Conservation (phyloP, 805 yeast genomes). For the Schwanniomyces polymorphus region DNA sequence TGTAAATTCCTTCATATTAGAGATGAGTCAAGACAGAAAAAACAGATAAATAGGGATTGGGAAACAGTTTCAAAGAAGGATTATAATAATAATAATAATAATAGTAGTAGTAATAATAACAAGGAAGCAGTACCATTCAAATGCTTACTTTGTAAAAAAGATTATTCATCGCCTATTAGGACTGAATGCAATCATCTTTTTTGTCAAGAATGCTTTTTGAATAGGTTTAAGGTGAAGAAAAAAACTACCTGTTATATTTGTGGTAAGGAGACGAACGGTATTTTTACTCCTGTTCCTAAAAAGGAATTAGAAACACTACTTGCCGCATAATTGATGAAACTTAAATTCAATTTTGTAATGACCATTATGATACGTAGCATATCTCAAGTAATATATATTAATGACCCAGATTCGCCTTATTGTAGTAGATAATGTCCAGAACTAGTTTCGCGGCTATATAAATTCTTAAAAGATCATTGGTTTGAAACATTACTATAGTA, state of each 20-base stretch:
- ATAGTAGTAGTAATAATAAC: slow-evolving; percentile 4
- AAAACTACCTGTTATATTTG: slow-evolving; percentile 57
- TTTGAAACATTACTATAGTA: too few relatives aligned
- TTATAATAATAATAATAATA: slow-evolving; percentile 5
- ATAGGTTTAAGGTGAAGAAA: slow-evolving; percentile 37
- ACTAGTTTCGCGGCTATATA: too few relatives aligned
- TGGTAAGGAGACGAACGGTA: slow-evolving; percentile 59
- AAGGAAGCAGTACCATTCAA: slow-evolving; percentile 49
- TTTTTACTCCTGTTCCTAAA: slow-evolving; percentile 52
- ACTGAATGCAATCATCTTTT: slow-evolving; percentile 65
- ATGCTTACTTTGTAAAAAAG: slow-evolving; percentile 60
- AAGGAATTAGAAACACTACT: slow-evolving; percentile 18
- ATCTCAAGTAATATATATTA: too few relatives aligned
- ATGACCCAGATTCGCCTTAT: too few relatives aligned
- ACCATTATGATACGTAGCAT: not conserved
- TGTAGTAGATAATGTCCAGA: too few relatives aligned
- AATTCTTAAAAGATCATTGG: too few relatives aligned
- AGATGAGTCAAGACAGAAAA: slow-evolving; percentile 76
- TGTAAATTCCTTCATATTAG: slow-evolving; percentile 92
- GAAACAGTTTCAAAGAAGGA: slow-evolving; percentile 34
- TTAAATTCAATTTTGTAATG: not conserved
- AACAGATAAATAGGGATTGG: slow-evolving; percentile 73
- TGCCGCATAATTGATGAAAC: not conserved
- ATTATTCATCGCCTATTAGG: slow-evolving; percentile 55
- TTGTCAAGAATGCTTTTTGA: slow-evolving; percentile 61